Conservation (phyloP, 2,329 filamentous ascomycete genomes). For the Exophiala xenobiotica region DNA sequence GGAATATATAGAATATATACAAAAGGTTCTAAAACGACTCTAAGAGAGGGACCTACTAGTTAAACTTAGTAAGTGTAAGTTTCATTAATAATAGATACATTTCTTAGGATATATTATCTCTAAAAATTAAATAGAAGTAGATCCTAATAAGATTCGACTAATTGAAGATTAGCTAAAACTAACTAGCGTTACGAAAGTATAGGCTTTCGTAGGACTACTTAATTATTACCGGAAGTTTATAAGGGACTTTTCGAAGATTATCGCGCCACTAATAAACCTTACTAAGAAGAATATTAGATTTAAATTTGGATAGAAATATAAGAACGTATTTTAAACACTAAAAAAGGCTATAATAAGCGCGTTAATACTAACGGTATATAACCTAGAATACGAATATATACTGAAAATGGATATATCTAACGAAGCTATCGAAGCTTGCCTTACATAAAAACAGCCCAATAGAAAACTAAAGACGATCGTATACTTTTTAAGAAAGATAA, state of each 20-base stretch:
- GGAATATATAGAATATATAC: no score
- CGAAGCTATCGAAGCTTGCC: no score
- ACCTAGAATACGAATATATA: constrained; percentile 7
- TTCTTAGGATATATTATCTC: constrained; percentile 37
- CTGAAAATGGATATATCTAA: constrained; percentile 23
- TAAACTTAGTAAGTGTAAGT: constrained; percentile 35
- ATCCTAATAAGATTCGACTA: constrained; percentile 30
- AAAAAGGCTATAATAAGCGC: constrained; percentile 8
- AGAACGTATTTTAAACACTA: constrained; percentile 15
- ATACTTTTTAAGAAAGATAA: not conserved
- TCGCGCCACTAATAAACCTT: constrained; percentile 24
- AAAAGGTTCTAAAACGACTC: no score
- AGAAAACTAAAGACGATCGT: constrained; percentile 2
- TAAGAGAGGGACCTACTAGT: no score
- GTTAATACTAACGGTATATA: constrained; percentile 19
- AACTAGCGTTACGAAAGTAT: constrained; percentile 5
- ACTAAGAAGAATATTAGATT: constrained; percentile 13
- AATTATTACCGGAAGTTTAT: constrained; percentile 38
- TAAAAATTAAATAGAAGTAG: constrained; percentile 30
- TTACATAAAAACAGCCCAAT: no score
- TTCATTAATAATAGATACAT: constrained; percentile 32
- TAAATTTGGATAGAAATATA: not conserved
- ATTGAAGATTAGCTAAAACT: constrained; percentile 31
- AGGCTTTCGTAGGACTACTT: constrained; percentile 2
- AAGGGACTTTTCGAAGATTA: constrained; percentile 27